Conservation (phyloP, 2,329 filamentous ascomycete species). For the Clonostachys rhizophaga region DNA sequence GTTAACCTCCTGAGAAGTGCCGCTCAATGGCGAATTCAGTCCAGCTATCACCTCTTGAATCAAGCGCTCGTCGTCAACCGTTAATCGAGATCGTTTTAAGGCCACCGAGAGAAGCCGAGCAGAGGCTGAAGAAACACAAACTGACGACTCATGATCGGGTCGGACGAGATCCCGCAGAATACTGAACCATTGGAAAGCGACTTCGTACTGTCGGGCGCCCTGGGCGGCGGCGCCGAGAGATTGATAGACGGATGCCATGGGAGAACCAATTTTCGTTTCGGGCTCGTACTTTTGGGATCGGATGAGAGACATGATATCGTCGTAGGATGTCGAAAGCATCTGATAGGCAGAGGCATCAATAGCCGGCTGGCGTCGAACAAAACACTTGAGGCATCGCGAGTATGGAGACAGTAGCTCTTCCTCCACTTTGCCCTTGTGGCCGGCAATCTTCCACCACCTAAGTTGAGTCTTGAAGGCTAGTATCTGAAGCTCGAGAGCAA, state of each 20-base stretch:
- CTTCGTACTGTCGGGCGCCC: conserved; percentile 35
- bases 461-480: conserved; percentile 57
- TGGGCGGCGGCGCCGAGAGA: conserved; percentile 44
- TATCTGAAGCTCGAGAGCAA: conserved; percentile 58
- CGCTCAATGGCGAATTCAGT: conserved; percentile 55
- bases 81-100: conserved; percentile 35
- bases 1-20: conserved; percentile 54
- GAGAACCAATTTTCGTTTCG: conserved; percentile 29
- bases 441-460: conserved; percentile 61
- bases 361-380: conserved; percentile 45
- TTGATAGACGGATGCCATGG: conserved; percentile 45
- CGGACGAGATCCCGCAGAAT: conserved; percentile 34
- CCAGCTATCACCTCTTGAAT: conserved; percentile 44
- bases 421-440: conserved; percentile 53
- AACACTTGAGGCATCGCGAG: conserved; percentile 57
- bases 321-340: conserved; percentile 21
- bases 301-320: conserved; percentile 23
- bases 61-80: conserved; percentile 31
- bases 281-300: conserved; percentile 23
- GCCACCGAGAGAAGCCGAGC: conserved; percentile 51
- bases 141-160: conserved; percentile 35
- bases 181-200: conserved; percentile 51
- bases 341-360: conserved; percentile 28
- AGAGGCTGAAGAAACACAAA: conserved; percentile 44
- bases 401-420: conserved; percentile 65